Evolutionary conservation across 2,329 filamentous ascomycete genomes (phyloP), one percentile per base, ranked within the genome.

Genomic region (Graphilbum ipis-grandicollis): DNA sequence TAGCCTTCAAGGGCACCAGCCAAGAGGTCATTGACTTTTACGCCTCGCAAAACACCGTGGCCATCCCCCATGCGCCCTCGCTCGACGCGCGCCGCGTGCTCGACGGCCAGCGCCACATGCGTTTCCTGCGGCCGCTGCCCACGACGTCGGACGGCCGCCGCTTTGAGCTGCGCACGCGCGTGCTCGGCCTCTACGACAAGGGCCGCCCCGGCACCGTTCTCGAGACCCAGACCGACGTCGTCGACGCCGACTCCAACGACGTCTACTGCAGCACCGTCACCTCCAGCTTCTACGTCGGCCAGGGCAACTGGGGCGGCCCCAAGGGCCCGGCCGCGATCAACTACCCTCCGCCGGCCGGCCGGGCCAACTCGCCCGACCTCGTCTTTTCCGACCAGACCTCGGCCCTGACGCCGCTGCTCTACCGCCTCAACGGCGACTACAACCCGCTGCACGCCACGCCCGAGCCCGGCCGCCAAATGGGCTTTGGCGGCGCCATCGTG

Each of bases 401-500:
- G 19, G 52, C 62, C 37, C 74, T 86, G 60, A 81, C 81, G 5
- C 73, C 82, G 9, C 69, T 80, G 44, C 62, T 90, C 38, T 90
- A 90, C 57, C 71, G 83, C 44, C 68, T 93, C 35, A 93, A 93
- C 49, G 85, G 85, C 46, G 86, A 93, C 61, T 93, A 93, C 60
- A 93, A 93, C 62, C 86, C 85, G 21, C 74, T 93, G 26, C 85
- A 93, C 54, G 84, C 83, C 7, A 81, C 80, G 15, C 84, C 84
- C 12, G 81, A 84, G 58, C 82, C 84, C 0, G 84, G 84, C 42
- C 60, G 71, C 57, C 79, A 84, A 60, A 93, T 93, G 82, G 85
- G 86, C 41, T 93, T 93, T 47, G 82, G 83, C 21, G 85, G 85
- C 25, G 65, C 74, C 47, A 93, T 93, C 56, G 80, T 93, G 54